These are phyloP conservation scores for Austropuccinia psidii DNA, from an alignment of 1,284 basidiomycete genomes.

Conservation along the genomic window DNA sequence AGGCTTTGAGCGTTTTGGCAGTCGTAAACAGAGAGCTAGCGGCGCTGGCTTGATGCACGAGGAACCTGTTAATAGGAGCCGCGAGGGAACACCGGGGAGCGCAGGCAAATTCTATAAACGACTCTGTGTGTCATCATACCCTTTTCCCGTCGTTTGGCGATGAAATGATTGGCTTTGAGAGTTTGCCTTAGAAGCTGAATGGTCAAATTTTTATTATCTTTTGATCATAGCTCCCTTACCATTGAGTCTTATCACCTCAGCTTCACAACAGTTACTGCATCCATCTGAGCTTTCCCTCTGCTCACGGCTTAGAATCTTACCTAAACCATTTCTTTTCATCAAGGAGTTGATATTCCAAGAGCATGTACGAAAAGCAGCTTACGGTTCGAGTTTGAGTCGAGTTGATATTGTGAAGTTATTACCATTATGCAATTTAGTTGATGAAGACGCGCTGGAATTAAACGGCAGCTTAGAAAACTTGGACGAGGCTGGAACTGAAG, in stretches of 20 bases:
- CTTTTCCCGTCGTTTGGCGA: conserved; percentile 56
- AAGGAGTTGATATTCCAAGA: conserved; percentile 86
- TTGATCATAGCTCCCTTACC: conserved; percentile 24
- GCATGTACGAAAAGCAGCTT: conserved; percentile 58
- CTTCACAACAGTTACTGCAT: conserved; percentile 67
- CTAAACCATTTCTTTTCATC: conserved; percentile 82
- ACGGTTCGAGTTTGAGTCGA: background rate
- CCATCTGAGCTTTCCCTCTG: conserved; percentile 79
- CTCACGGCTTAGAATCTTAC: conserved; percentile 74
- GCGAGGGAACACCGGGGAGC: conserved; percentile 29
- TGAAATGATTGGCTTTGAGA: conserved; percentile 72
- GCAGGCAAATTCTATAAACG: conserved; percentile 34
- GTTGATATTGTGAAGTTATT: conserved; percentile 14
- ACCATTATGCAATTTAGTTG: conserved; percentile 3
- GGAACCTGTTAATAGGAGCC: background rate
- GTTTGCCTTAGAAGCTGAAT: background rate
- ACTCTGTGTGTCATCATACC: conserved; percentile 10
- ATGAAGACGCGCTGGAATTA: conserved; percentile 14
- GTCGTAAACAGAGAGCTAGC: conserved; percentile 42
- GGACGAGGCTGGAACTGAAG: background rate
- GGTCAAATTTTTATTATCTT: background rate
- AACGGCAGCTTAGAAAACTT: background rate
- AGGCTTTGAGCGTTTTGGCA: conserved; percentile 42
- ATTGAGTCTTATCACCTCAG: conserved; percentile 42
- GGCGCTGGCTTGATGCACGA: conserved; percentile 15